A percentile compares a stretch with the other conserved stretches of the same genome.
Evolutionary conservation across 768 basidiomycete species (phyloP).

Genomic region (Gyrodon lividus): DNA sequence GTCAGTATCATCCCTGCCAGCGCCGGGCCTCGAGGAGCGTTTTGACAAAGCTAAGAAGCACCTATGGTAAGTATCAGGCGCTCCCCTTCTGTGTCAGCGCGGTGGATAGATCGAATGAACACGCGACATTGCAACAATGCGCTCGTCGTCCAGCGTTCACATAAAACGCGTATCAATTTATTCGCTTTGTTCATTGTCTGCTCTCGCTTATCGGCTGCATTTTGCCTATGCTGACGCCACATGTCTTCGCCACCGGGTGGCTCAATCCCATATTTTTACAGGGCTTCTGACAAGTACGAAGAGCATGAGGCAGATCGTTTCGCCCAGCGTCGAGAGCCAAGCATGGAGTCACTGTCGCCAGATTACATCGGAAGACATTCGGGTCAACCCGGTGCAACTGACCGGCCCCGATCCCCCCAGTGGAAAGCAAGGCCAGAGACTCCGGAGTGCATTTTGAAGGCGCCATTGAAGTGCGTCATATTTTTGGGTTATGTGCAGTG

Average conservation of each 20-base stretch:
- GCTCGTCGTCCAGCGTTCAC: conserved; percentile 8
- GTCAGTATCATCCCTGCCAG: conserved; percentile 19
- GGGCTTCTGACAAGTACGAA: conserved; percentile 32
- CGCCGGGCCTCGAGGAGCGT: conserved; percentile 28
- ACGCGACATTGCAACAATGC: conserved; percentile 12
- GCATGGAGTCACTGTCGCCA: conserved; percentile 17
- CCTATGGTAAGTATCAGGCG: conserved; percentile 29
- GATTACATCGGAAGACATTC: conserved; percentile 24
- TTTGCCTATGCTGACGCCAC: conserved; percentile 33
- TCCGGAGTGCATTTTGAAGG: conserved; percentile 23
- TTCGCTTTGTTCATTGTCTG: conserved; percentile 3
- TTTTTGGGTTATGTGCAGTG: conserved; percentile 9
- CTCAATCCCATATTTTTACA: conserved; percentile 20
- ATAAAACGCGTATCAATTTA: conserved; percentile 11
- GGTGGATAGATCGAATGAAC: conserved; percentile 6
- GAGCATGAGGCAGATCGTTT: conserved; percentile 16
- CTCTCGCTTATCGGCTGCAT: conserved; percentile 23
- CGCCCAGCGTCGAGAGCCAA: conserved; percentile 11
- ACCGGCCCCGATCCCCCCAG: conserved; percentile 19
- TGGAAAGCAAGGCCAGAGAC: conserved; percentile 18
- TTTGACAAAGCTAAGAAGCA: conserved; percentile 38
- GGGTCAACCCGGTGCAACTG: conserved; percentile 17
- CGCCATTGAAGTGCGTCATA: conserved; percentile 25
- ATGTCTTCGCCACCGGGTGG: conserved; percentile 19
- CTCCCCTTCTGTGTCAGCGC: conserved; percentile 6